phyloP scores from a whole-genome alignment of 108 stramenopile genomes.

The Chaetoceros tenuissimus region DNA sequence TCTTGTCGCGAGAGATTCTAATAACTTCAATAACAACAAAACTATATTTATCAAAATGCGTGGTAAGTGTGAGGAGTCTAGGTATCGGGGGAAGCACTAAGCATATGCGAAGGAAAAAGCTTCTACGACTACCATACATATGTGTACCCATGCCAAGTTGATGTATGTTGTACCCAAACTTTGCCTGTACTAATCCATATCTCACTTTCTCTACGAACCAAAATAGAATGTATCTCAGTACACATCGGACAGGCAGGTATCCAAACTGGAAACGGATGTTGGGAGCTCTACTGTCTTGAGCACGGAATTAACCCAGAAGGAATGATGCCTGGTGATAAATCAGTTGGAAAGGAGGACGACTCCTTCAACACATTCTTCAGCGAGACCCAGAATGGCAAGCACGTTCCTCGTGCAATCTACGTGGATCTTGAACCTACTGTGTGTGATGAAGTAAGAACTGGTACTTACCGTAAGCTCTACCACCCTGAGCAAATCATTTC shows the following conservation, averaged over 20 bases:
- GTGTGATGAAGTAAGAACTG: constrained; percentile 80
- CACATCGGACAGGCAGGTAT: constrained; percentile 93
- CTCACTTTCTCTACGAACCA: background rate
- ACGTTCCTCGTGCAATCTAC: constrained; percentile 96
- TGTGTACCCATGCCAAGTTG: no score
- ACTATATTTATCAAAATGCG: no score
- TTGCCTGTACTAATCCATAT: no score
- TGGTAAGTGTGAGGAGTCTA: no score
- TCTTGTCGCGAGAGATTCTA: no score
- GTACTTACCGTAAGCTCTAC: constrained; percentile 75
- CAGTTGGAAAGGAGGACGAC: constrained; percentile 72
- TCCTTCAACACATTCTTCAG: constrained; percentile 98
- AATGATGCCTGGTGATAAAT: constrained; percentile 81
- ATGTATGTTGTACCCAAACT: no score
- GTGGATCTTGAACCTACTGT: constrained; percentile 88
- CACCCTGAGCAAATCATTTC: constrained; percentile 95
- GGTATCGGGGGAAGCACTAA: no score
- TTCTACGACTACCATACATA: no score
- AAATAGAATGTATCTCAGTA: constrained; percentile 75
- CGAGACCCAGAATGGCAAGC: constrained; percentile 94
- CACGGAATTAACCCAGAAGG: constrained; percentile 96
- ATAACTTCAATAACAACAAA: no score
- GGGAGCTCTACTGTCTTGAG: constrained; percentile 98
- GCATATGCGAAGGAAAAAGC: no score
- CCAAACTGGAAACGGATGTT: constrained; percentile 95